Base-by-base conservation (phyloP, 345 rosid genomes). In the Syzygium jambos region DNA sequence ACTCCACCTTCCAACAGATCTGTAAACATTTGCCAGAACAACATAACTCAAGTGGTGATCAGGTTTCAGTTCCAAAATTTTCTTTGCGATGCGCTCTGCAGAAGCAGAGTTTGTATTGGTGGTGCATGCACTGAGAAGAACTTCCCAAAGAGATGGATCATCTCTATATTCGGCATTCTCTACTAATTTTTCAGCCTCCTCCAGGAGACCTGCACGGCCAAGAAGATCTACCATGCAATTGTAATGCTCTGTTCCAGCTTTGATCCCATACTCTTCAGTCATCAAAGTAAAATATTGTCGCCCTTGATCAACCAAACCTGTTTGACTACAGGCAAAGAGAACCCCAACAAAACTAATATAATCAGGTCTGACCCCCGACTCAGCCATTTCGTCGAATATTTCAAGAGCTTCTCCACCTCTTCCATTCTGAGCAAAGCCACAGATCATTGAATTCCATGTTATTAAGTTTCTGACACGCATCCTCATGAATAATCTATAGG, bases 151-250 rank as follows among this genome's bases (percentile, higher is more conserved):
- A 88, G 98, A 94, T 59, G 94, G 92, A 89, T 94, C 92, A 53
- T 92, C 90, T 88, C 94, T 91, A 86, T 91, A 93, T 51, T 90
- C 94, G n/a, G 96, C 92, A 86, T 91, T 91, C 89, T 93, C 93
- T 88, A 98, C 91, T 90, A 96, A 88, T 84, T 52, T 90, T 88
- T 94, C 97, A 52, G 98, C 99, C 92, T 95, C 99, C 88, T 94
- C 96, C 49, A 98, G 89, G 88, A 95, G 93, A 43, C 96, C 98
- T 87, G 96, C 96, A 49, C 97, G 98, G 54, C 99, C 96, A 53
- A 98, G 93, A 89, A 98, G 98, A 91, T 96, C 96, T 90, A 96
- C 94, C 95, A 98, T 93, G 93, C 99, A 96, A 87, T 93, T 96
- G 88, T 94, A 95, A 88, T 96, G 99, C 95, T 95, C 97, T 13